Evolutionary conservation across 2,329 filamentous ascomycete genomes (phyloP).

Genomic region (Colletotrichum plurivorum): DNA sequence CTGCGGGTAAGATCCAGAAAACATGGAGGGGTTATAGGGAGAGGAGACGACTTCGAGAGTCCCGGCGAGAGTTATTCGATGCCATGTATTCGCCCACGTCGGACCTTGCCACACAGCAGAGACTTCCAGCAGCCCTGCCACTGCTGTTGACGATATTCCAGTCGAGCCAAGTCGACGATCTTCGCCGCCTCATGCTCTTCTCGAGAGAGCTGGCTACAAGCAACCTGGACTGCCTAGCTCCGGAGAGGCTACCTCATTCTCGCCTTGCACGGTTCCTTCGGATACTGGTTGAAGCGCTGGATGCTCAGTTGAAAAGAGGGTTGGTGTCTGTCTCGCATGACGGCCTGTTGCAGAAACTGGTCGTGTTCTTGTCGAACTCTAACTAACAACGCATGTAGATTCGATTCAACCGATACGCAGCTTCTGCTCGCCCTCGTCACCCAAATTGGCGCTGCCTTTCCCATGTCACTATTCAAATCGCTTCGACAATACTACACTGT

Average conservation of each 20-base stretch:
- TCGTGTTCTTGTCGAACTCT: neutral
- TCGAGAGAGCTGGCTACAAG: slow-evolving; percentile 57
- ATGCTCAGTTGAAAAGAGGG: slow-evolving; percentile 31
- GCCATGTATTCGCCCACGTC: slow-evolving; percentile 60
- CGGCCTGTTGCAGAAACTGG: neutral
- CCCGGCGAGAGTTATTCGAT: slow-evolving; percentile 76
- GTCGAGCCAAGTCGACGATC: slow-evolving; percentile 59
- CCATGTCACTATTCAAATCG: slow-evolving; percentile 46
- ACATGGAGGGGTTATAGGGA: slow-evolving; percentile 84
- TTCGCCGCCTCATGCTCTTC: slow-evolving; percentile 62
- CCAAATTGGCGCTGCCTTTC: slow-evolving; percentile 48
- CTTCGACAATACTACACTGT: slow-evolving; percentile 56
- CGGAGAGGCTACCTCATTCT: slow-evolving; percentile 46
- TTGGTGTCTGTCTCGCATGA: neutral
- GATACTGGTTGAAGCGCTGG: slow-evolving; percentile 54
- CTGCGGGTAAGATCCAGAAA: slow-evolving; percentile 81
- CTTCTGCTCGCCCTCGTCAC: slow-evolving; percentile 54
- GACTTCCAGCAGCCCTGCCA: slow-evolving; percentile 57
- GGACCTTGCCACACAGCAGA: slow-evolving; percentile 51
- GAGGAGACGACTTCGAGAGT: slow-evolving; percentile 70
- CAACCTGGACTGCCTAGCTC: slow-evolving; percentile 53
- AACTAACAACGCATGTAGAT: slow-evolving; percentile 31
- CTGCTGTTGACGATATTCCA: slow-evolving; percentile 67
- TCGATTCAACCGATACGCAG: slow-evolving; percentile 43
- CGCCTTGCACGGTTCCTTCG: slow-evolving; percentile 53